Percentiles rank a stretch among this genome's conserved stretches.
Evolutionary conservation across 2,329 filamentous ascomycete species (phyloP).

Genomic region (Paracoccidioides lutzii): DNA sequence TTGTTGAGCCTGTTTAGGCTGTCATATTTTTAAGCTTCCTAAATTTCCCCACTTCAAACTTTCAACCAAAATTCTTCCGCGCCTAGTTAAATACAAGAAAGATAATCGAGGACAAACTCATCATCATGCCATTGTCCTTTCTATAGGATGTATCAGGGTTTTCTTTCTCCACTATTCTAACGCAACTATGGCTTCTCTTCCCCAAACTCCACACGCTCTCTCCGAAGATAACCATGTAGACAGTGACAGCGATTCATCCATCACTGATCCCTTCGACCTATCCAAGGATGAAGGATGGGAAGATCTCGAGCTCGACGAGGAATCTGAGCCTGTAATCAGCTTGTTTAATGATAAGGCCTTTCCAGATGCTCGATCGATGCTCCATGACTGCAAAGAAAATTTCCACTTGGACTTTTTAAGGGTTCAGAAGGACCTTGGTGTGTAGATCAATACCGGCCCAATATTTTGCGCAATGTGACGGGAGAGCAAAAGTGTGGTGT

Average conservation of each 20-base stretch:
- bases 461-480: background rate
- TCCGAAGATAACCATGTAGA: constrained; percentile 7
- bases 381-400: constrained; percentile 54
- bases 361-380: constrained; percentile 50
- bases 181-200: background rate
- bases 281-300: constrained; percentile 43
- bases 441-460: constrained; percentile 16
- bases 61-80: background rate
- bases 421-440: constrained; percentile 40
- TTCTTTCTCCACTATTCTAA: background rate
- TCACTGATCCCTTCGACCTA: constrained; percentile 28
- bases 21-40: no score
- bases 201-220: background rate
- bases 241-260: constrained; percentile 13
- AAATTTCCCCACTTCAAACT: no score
- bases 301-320: constrained; percentile 49
- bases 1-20: no score
- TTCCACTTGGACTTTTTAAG: constrained; percentile 55
- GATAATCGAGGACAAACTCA: background rate
- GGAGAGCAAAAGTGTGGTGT: constrained; percentile 4
- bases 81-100: background rate
- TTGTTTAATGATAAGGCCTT: constrained; percentile 57
- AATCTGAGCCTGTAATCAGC: constrained; percentile 52
- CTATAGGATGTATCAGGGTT: background rate
- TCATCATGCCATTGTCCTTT: background rate